Base-by-base conservation (phyloP, 108 stramenopile genomes). In the Discostella pseudostelligera region DNA sequence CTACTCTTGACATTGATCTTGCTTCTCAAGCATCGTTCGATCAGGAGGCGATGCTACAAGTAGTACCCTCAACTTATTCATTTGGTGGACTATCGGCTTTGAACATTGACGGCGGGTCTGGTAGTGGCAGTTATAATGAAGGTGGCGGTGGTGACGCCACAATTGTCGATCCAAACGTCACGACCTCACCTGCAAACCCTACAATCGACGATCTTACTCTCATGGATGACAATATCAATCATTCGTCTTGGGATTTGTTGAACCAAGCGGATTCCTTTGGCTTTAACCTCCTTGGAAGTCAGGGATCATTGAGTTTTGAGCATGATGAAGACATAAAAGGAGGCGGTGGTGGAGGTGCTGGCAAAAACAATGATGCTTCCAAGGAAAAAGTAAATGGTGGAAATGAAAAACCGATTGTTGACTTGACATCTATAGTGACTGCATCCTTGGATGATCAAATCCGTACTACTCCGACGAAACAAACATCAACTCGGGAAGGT, bases 201-300 rank as follows among this genome's bases (percentile, higher is more conserved):
- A 9, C 26, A 26, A 29, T 28, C 5, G 10, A 25, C n/a, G 50
- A 47, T 16, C 46, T 14, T 12, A 26, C 14, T 3, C 50, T 51
- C 26, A 26, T 29, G 3, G 26, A 28, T 22, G 26, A 32, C 32
- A 32, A 32, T 32, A 32, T 51, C 10, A 25, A 8, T 26, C 14
- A 3, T 17, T 26, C 55, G 8, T 35, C 32, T 9, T 56, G 55
- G 55, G 55, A 56, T n/a, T 14, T 56, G 32, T 17, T 56, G 32
- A 56, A 56, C 7, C 55, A 56, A 17, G 32, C 32, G 5, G 55
- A 56, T 35, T 56, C 55, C 4, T 56, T 56, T 35, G 55, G 55
- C 0, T 56, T 56, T 19, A 56, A 56, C 32, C 55, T 56, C n/a
- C 32, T 56, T 10, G 55, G 55, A 35, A 35, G 32, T 56, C 55